Evolutionary conservation across 2,329 filamentous ascomycete genomes (phyloP), one percentile per base, ranked within the genome.

Genomic region (Fusarium floridanum): DNA sequence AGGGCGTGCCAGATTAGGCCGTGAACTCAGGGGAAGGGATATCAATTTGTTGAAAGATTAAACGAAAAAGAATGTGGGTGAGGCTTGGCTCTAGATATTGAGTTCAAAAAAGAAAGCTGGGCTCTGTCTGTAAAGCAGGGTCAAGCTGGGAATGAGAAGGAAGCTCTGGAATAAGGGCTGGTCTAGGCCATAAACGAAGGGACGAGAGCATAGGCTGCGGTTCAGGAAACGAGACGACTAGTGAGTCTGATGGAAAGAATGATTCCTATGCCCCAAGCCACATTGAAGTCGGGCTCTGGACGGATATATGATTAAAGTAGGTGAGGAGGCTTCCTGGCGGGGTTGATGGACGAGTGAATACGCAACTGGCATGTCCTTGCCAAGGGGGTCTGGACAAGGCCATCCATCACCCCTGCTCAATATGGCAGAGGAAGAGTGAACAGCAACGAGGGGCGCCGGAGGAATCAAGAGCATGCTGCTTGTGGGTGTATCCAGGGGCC

Each of bases 401-500:
- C 74, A 61, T 70, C 68, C 61, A 69, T 68, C 66, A 63, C 56
- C 75, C 77, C 75, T 71, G 71, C 68, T 67, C 65, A 68, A 68
- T 73, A 70, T 73, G 83, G 84, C 81, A 85, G 82, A 86, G 82
- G 63, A 50, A 71, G 72, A 83, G 84, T 85, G 83, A 85, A 85
- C 85, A 85, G 83, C 84, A 65, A 82, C 82, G 80, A 66, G 64
- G 80, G 80, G 82, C 83, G 84, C 81, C 83, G 85, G 85, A 86
- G 83, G 84, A 84, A 85, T 84, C 64, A 72, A 74, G 61, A 64
- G 70, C 66, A 68, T 78, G 69, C 70, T 69, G n/a, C 16, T 22
- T 67, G 70, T 67, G 64, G 61, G 53, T 68, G 66, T 56, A 75
- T 56, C 67, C 76, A 69, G 74, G 77, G 75, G 67, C 64, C 70